Base-by-base conservation (phyloP, 495 filamentous ascomycete genomes). In the Neurospora sp. region DNA sequence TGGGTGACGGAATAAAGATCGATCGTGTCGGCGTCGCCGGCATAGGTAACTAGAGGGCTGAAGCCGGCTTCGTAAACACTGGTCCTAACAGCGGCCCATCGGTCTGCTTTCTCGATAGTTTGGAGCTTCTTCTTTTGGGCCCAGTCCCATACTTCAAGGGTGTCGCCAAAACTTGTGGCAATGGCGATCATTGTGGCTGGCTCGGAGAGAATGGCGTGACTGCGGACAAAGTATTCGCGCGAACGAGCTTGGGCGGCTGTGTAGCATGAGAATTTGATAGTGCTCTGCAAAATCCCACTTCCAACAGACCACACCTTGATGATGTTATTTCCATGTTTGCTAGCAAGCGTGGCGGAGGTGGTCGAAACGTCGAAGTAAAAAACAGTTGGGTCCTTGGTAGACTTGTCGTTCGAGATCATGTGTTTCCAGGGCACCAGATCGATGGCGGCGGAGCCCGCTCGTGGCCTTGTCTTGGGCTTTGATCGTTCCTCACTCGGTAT, bases 1-100 rank as follows among this genome's bases (percentile, higher is more conserved):
- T 95, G 35, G 88, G 91, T 81, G 83, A 92, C 72, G 89, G 87
- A 39, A 83, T 96, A 75, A 86, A 90, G 77, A 85, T 91, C 75
- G 86, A 90, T 74, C 4, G 62, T 72, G 70, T 79, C 76, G 27
- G 70, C 72, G 46, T 80, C 72, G 71, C 80, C 78, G 46, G 70
- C 69, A 71, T 83, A 83, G 11, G 77, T 77, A 5, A 77, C 79
- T 10, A 83, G 75, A 10, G 81, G 76, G 35, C 71, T 72, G 77
- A 77, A 81, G 39, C 74, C 76, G 31, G 78, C 70, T 38, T 82
- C 80, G 74, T 80, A 78, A 12, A 79, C 74, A 62, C 81, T 80
- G 71, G 78, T 79, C 35, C 80, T 78, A 4, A 79, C 79, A 16
- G 79, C 74, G 16, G 79, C 79, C 81, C 81, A 83, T 31, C 81